A percentile compares a stretch with the other conserved stretches of the same genome.
phyloP scores from a whole-genome alignment of 2,329 filamentous ascomycete genomes.

The Neoscytalidium dimidiatum region DNA sequence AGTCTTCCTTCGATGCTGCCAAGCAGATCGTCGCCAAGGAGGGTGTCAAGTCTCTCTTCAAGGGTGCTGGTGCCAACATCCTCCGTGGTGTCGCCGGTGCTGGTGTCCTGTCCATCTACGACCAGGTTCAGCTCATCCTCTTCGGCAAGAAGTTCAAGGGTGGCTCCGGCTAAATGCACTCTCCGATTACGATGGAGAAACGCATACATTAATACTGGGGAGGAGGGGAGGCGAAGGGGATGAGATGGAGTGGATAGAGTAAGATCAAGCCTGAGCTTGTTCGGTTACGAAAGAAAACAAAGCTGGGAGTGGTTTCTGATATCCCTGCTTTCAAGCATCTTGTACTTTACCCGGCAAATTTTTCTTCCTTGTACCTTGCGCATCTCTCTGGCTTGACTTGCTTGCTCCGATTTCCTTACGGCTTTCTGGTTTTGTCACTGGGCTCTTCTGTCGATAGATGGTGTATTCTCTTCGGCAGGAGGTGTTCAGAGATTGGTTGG shows the following conservation, averaged over 20 bases:
- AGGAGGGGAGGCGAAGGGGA: constrained; percentile 27
- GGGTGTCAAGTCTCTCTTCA: constrained; percentile 99
- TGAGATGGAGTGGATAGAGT: constrained; percentile 32
- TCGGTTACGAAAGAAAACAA: constrained; percentile 42
- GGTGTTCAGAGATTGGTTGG: constrained; percentile 31
- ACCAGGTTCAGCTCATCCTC: constrained; percentile 97
- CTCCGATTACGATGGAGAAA: constrained; percentile 1
- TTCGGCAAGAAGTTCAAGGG: constrained; percentile 99
- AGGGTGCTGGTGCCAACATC: constrained; percentile 99
- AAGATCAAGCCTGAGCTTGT: constrained; percentile 45
- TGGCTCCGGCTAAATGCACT: constrained; percentile 46
- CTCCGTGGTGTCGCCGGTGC: constrained; percentile 99
- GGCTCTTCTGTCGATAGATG: constrained; percentile 32
- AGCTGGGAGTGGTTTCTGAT: constrained; percentile 21
- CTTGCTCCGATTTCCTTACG: constrained; percentile 22
- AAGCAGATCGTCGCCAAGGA: constrained; percentile 93
- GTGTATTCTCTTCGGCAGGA: constrained; percentile 13
- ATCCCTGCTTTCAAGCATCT: constrained; percentile 30
- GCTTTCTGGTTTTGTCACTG: constrained; percentile 14
- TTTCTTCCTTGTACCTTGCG: constrained; percentile 28
- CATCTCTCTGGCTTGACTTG: constrained; percentile 14
- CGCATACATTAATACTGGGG: constrained; percentile 7
- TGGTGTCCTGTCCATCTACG: constrained; percentile 99
- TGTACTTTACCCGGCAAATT: constrained; percentile 45
- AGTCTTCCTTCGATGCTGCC: constrained; percentile 90